Base-by-base conservation (phyloP, 2,329 filamentous ascomycete genomes). In the Simplicillium aogashimaense region DNA sequence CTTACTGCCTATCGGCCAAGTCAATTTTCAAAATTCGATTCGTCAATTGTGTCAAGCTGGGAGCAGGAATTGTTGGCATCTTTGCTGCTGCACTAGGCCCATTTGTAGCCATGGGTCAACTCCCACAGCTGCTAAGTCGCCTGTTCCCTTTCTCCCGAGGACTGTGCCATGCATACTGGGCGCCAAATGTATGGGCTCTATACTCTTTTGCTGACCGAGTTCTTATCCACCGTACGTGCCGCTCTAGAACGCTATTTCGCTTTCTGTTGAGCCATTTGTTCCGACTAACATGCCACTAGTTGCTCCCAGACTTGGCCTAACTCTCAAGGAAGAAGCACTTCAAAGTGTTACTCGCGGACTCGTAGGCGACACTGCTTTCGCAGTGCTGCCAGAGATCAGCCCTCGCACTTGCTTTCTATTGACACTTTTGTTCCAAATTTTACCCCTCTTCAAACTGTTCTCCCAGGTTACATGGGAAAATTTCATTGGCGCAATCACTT, bases 141-240 rank as follows among this genome's bases (percentile, higher is more conserved):
- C 67, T 98, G 8, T 98, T 98, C 53, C 92, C 92, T 1, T 98
- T 98, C 59, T 88, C 88, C 1, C 74, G 92, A 44, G 92, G 92
- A 1, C 68, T 98, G 4, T 97, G 90, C 57, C 92, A 98, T 65
- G 92, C 92, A 1, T 98, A 98, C 60, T 98, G 92, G 92, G 92
- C 92, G 11, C 89, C 92, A 0, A 98, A 98, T 50, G 68, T 95
- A 2, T 98, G 92, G 92, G 90, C 92, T 0, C 75, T 97, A 57
- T 98, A 98, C 63, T 95, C 92, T 0, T 95, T 97, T 57, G 66
- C 74, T 2, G 92, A 98, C 55, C 75, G 92, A 39, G 64, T 87
- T 7, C 59, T 98, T 49, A 95, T 98, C 44, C 76, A 80, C 51
- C 63, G 87, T 94, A 66, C 58, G 79, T 25, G 9, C 20, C 9